A percentile compares a stretch with the other conserved stretches of the same genome.
phyloP scores from a whole-genome alignment of 176 grass and related monocot species.

The Hordeum marinum region DNA sequence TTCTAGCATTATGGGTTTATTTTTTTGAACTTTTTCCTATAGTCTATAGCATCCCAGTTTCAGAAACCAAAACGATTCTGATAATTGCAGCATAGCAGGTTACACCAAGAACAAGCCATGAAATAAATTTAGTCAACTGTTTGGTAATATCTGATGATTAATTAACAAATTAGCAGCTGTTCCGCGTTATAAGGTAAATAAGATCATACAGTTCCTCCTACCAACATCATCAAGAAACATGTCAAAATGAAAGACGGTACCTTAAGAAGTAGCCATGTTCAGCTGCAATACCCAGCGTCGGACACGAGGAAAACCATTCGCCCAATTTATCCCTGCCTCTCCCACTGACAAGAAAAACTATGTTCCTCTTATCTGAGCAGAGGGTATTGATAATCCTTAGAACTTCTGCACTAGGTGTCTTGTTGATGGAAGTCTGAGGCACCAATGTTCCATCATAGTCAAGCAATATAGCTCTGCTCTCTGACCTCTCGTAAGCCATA shows the following conservation, averaged over 20 bases:
- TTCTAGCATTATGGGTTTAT: neutral
- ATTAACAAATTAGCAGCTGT: neutral
- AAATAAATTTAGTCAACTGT: slow-evolving; percentile 4
- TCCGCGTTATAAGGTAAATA: neutral
- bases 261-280: slow-evolving; percentile 93
- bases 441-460: slow-evolving; percentile 97
- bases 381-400: slow-evolving; percentile 71
- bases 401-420: slow-evolving; percentile 51
- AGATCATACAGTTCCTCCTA: neutral
- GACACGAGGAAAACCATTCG: slow-evolving; percentile 69
- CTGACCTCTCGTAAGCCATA: slow-evolving; percentile 54
- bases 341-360: slow-evolving; percentile 78
- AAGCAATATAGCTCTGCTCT: slow-evolving; percentile 75
- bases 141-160: neutral
- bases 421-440: slow-evolving; percentile 61
- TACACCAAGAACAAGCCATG: neutral
- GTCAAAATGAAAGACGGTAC: slow-evolving; percentile 26
- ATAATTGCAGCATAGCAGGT: neutral
- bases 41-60: neutral
- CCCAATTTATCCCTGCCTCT: slow-evolving; percentile 54
- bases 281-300: slow-evolving; percentile 71
- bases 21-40: neutral
- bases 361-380: slow-evolving; percentile 69
- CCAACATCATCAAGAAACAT: neutral
- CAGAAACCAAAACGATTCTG: neutral